These are phyloP conservation scores for Solanum ossicruentum DNA, from an alignment of 257 asterid species.

Conservation along the genomic window DNA sequence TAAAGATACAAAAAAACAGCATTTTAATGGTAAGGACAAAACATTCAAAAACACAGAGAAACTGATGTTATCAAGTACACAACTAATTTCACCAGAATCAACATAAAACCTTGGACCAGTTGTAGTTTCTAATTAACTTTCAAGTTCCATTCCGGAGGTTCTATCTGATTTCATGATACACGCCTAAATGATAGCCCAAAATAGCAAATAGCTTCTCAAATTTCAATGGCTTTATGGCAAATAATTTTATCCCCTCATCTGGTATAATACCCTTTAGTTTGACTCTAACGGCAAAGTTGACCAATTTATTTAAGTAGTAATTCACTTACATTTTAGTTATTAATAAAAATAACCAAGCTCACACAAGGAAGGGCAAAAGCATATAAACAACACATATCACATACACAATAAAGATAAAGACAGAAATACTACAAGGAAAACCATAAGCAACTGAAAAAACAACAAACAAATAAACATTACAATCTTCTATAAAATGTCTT, in stretches of 20 bases:
- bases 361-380: background rate
- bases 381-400: background rate
- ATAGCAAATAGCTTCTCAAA: background rate
- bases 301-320: background rate
- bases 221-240: background rate
- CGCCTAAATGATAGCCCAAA: background rate
- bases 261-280: background rate
- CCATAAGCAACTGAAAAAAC: background rate
- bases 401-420: background rate
- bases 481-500: background rate
- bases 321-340: background rate
- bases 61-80: background rate
- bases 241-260: too few species aligned
- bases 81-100: background rate
- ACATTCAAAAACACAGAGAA: background rate
- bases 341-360: background rate
- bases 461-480: background rate
- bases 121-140: background rate
- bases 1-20: background rate
- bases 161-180: background rate
- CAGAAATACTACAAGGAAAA: background rate
- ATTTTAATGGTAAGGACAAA: background rate
- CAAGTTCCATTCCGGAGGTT: background rate
- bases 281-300: background rate
- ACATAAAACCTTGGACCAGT: background rate